Percentiles rank a stretch among this genome's conserved stretches.
These are phyloP conservation scores for Medicago arabica DNA, from an alignment of 306 rosid species.

Conservation along the genomic window DNA sequence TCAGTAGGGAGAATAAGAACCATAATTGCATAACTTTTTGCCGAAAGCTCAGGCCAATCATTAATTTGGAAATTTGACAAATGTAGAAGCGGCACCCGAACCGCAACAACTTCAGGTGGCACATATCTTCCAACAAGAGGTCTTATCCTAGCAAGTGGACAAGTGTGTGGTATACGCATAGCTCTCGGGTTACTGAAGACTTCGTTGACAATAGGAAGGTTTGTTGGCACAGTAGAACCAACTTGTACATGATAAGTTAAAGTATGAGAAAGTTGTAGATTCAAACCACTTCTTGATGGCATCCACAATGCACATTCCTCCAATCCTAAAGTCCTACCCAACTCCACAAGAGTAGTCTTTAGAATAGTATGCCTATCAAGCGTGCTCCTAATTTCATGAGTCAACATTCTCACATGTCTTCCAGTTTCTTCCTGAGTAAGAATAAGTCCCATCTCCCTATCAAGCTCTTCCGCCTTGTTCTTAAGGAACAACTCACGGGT, in stretches of 20 bases:
- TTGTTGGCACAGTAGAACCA: conserved; percentile 72
- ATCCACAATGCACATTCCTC: conserved; percentile 96
- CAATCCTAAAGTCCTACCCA: conserved; percentile 83
- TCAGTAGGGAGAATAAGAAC: conserved; percentile 90
- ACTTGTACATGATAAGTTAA: conserved; percentile 71
- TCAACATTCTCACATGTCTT: conserved; percentile 95
- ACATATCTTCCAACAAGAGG: conserved; percentile 73
- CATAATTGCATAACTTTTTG: conserved; percentile 87
- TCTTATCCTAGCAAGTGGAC: conserved; percentile 79
- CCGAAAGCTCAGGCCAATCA: conserved; percentile 82
- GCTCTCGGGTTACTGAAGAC: conserved; percentile 79
- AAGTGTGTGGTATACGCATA: conserved; percentile 64
- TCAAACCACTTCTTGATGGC: conserved; percentile 77
- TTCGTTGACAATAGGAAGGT: conserved; percentile 71
- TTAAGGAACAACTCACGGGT: conserved; percentile 78
- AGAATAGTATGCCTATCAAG: conserved; percentile 88
- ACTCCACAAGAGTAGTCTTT: conserved; percentile 93
- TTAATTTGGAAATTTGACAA: conserved; percentile 83
- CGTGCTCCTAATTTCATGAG: conserved; percentile 94
- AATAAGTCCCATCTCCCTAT: conserved; percentile 93
- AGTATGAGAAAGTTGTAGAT: conserved; percentile 81
- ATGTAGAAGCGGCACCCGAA: conserved; percentile 83
- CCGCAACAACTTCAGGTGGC: conserved; percentile 88
- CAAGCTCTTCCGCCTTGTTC: conserved; percentile 89
- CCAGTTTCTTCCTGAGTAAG: conserved; percentile 92